Base-by-base conservation (phyloP, 2,329 filamentous ascomycete genomes). In the Laburnicola sp. region DNA sequence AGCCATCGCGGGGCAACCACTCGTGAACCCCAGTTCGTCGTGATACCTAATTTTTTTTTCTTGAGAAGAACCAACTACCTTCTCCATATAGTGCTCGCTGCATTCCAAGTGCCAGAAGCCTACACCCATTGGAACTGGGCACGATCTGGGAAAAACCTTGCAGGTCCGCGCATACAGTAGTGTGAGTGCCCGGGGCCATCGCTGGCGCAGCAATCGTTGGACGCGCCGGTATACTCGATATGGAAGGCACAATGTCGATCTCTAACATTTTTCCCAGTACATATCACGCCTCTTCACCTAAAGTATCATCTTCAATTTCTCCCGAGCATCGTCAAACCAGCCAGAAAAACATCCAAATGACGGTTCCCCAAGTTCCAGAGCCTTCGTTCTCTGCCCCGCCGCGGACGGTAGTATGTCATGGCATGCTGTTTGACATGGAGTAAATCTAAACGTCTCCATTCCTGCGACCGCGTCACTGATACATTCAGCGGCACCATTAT, bases 401-500 rank as follows among this genome's bases (percentile, higher is more conserved):
- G 25, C 67, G 75, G 51, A 65, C 60, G 4, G 68, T 77, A 45
- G 61, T 63, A 3, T 78, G 76, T 58, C 60, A 73, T 63, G 77
- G 76, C 23, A 60, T 79, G 57, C 57, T 71, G 6, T 71, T 71
- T 42, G 69, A 71, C 44, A 71, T 71, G 69, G 69, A 70, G 66
- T 69, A 53, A 31, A 63, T 47, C 21, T 22, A 25, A 4, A 34
- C 16, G 0, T 4, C 4, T 7, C 9, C n/a, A 16, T 16, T 16
- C 16, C 16, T 16, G 16, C 16, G 16, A 16, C 16, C 16, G n/a
- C 25, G 23, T 53, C 62, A 48, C 66, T 34, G 16, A 27, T 35
- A 9, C 23, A 32, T 37, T 30, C 38, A 68, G 91, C 69, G 89
- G 88, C 34, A 92, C 89, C 16, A 88, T 93, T 58, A 91, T 93